Evolutionary conservation across 2,329 filamentous ascomycete genomes (phyloP), one percentile per base, ranked within the genome.

Genomic region (Aureobasidium sp.): DNA sequence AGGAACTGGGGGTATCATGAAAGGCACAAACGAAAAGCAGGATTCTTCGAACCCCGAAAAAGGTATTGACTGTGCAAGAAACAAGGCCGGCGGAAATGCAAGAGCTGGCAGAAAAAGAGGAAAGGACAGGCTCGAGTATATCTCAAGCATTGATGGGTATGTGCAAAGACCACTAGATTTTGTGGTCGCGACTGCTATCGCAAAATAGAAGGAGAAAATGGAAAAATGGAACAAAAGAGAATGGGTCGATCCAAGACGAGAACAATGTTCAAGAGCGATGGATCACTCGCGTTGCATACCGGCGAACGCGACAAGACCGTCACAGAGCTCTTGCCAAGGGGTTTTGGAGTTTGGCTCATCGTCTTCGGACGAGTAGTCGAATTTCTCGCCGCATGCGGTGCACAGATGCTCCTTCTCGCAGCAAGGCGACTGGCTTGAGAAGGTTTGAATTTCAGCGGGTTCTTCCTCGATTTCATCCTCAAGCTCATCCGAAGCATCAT

Each of bases 281-380:
- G n/a, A 34, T 58, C 42, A 61, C 29, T 67, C 67, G 42, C 68
- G 68, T 26, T 64, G 67, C 63, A 73, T 68, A 17, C 72, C 72
- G 17, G 71, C 71, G 51, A 73, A 66, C 53, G 67, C 68, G 17
- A 66, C 63, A 57, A 73, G 55, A 26, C 70, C 68, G 26, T 68
- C 67, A 68, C 72, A 74, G 7, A 74, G 67, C 62, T 74, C 72
- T 55, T 68, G 67, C 69, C 71, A 72, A 5, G 72, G 70, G n/a
- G 67, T 70, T 61, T 67, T 71, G 12, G 62, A 59, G 27, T 61
- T 20, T 5, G 36, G 9, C 26, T 42, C 57, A 13, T 59, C 56
- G 8, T 62, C 62, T 55, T 56, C 41, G 36, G 42, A 63, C n/a
- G 41, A 61, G 36, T 57, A 53, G 32, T 64, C 62, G 34, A 60